Evolutionary conservation across 257 asterid genomes (phyloP).

Genomic region (Salvia miltiorrhiza): DNA sequence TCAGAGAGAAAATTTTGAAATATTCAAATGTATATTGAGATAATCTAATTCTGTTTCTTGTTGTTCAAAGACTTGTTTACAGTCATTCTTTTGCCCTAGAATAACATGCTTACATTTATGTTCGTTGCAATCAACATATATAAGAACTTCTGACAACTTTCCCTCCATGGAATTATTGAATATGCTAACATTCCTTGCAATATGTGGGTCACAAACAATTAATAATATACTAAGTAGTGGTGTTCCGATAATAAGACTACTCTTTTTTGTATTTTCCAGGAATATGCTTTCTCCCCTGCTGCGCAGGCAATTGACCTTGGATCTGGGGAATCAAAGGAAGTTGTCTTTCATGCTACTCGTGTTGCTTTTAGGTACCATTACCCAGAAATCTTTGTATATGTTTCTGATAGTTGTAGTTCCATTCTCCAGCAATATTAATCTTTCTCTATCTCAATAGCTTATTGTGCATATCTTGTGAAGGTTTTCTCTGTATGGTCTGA

Average conservation of each 20-base stretch:
- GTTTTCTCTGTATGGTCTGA: background rate
- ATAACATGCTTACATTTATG: conserved; percentile 3
- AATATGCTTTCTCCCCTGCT: conserved; percentile 91
- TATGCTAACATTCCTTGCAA: conserved; percentile 1
- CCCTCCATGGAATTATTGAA: background rate
- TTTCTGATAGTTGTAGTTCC: background rate
- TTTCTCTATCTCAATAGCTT: conserved; percentile 11
- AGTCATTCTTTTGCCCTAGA: background rate
- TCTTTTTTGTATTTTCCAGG: conserved; percentile 51
- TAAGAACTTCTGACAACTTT: background rate
- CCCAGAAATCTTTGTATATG: conserved; percentile 5
- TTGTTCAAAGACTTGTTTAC: background rate
- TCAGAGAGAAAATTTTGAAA: conserved; percentile 4
- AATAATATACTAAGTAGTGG: conserved; percentile 14
- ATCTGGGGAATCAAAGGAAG: conserved; percentile 89
- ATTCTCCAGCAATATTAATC: conserved; percentile 18
- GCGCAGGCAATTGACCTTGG: conserved; percentile 85
- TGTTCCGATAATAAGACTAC: conserved; percentile 19
- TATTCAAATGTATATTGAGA: conserved; percentile 12
- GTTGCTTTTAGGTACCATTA: conserved; percentile 77
- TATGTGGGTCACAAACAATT: conserved; percentile 13
- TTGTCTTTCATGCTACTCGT: conserved; percentile 78
- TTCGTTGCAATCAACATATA: conserved; percentile 6
- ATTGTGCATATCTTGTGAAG: conserved; percentile 14
- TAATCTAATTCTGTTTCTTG: background rate